Evolutionary conservation across 1,284 basidiomycete genomes (phyloP).

Genomic region (Puccinia polysora): DNA sequence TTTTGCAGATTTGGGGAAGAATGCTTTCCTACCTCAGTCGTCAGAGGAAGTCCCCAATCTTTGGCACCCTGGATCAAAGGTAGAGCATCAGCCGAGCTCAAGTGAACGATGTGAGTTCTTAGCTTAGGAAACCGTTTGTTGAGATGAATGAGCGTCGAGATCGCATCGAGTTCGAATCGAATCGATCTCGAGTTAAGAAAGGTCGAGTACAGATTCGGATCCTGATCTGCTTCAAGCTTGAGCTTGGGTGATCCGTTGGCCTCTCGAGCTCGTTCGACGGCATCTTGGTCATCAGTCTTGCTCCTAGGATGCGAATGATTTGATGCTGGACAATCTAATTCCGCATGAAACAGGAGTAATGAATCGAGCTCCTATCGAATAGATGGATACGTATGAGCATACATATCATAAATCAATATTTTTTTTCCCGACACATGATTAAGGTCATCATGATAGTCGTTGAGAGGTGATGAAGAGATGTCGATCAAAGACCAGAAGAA

Average conservation of each 20-base stretch:
- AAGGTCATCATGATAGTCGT: too few species aligned
- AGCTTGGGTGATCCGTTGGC: background rate
- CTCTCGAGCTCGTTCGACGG: conserved; percentile 44
- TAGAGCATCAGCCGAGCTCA: conserved; percentile 75
- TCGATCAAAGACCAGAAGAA: background rate
- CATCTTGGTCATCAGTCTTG: too few species aligned
- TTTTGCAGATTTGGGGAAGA: background rate
- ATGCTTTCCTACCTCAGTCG: conserved; percentile 67
- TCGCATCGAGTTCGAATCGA: conserved; percentile 63
- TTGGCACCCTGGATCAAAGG: conserved; percentile 66
- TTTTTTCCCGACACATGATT: too few species aligned
- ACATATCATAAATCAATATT: too few species aligned
- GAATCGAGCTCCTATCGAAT: conserved; percentile 60
- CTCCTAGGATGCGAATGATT: background rate
- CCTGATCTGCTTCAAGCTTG: conserved; percentile 53
- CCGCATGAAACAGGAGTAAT: conserved; percentile 84
- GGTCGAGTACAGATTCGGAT: conserved; percentile 65
- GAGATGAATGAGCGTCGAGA: conserved; percentile 67
- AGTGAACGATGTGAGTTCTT: conserved; percentile 85
- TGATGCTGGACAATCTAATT: conserved; percentile 60
- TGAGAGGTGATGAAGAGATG: background rate
- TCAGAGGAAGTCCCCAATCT: conserved; percentile 58
- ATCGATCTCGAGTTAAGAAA: conserved; percentile 78
- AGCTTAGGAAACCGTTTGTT: conserved; percentile 63
- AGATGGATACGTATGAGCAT: background rate